Evolutionary conservation across 2,329 filamentous ascomycete genomes (phyloP).

Genomic region (Venturia carpophila): DNA sequence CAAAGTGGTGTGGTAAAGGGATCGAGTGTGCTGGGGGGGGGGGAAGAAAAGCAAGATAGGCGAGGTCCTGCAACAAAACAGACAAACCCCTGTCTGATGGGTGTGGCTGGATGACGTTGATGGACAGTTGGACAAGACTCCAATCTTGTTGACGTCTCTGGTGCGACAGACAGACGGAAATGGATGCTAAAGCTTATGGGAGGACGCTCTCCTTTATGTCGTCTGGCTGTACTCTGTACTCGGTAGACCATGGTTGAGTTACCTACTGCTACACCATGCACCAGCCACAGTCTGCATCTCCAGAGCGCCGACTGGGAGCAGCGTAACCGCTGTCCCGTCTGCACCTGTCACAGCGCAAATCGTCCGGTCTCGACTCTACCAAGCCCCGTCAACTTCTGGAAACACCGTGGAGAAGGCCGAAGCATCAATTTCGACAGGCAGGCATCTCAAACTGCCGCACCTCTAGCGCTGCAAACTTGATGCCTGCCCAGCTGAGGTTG

Average conservation of each 20-base stretch:
- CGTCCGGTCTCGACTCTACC: background rate
- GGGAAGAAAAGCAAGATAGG: background rate
- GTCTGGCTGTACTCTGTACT: background rate
- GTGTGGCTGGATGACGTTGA: background rate
- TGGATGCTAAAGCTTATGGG: background rate
- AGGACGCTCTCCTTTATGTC: background rate
- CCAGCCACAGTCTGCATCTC: background rate
- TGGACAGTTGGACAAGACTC: background rate
- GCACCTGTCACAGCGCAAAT: no score
- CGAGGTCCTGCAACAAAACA: background rate
- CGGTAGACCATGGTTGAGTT: background rate
- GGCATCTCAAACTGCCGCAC: background rate
- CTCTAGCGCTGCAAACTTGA: background rate
- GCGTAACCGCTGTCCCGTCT: background rate
- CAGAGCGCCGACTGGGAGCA: background rate
- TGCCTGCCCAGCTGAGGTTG: slow-evolving; percentile 8
- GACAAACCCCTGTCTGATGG: background rate
- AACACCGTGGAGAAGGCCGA: background rate
- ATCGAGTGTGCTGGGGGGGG: background rate
- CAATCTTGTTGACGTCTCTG: background rate
- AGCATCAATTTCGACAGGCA: background rate
- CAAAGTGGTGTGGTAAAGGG: background rate
- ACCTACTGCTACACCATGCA: background rate
- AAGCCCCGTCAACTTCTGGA: background rate
- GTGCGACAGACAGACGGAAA: background rate